phyloP scores from a whole-genome alignment of 805 yeast genomes.

The Candida ficus region DNA sequence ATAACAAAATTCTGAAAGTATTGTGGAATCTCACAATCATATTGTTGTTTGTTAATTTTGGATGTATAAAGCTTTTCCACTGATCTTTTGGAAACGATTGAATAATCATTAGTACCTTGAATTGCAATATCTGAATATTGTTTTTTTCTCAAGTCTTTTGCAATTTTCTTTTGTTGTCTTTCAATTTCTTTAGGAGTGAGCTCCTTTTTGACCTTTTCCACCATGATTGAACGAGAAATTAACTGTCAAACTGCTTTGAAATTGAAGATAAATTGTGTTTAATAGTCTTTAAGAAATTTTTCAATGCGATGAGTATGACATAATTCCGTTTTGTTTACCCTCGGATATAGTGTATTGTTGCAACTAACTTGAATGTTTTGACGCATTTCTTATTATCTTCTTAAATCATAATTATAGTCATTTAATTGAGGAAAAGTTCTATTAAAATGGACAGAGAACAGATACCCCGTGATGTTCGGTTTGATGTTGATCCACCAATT shows the following conservation, averaged over 20 bases:
- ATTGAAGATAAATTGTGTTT: neutral
- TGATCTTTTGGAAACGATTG: slow-evolving; percentile 77
- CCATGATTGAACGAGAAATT: neutral
- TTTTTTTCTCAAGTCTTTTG: slow-evolving; percentile 42
- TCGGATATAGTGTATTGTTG: slow-evolving; percentile 20
- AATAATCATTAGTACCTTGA: slow-evolving; percentile 82
- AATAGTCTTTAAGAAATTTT: neutral
- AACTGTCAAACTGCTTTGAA: neutral
- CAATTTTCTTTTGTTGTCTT: slow-evolving; percentile 22
- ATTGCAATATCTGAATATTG: slow-evolving; percentile 58
- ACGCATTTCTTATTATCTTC: no score
- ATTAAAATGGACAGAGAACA: neutral
- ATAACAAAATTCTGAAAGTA: slow-evolving; percentile 68
- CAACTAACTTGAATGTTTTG: no score
- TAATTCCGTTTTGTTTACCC: slow-evolving; percentile 36
- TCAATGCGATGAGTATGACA: slow-evolving; percentile 7
- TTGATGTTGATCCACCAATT: neutral
- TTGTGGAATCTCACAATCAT: slow-evolving; percentile 24
- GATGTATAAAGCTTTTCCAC: slow-evolving; percentile 58
- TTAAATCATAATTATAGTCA: no score
- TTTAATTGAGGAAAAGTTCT: neutral
- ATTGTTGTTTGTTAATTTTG: slow-evolving; percentile 13
- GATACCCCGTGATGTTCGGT: neutral
- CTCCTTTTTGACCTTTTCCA: slow-evolving; percentile 1
- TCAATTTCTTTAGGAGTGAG: slow-evolving; percentile 7